Evolutionary conservation across 2,329 filamentous ascomycete species (phyloP), one percentile per base, ranked within the genome.

Genomic region (Neofusicoccum parvum): DNA sequence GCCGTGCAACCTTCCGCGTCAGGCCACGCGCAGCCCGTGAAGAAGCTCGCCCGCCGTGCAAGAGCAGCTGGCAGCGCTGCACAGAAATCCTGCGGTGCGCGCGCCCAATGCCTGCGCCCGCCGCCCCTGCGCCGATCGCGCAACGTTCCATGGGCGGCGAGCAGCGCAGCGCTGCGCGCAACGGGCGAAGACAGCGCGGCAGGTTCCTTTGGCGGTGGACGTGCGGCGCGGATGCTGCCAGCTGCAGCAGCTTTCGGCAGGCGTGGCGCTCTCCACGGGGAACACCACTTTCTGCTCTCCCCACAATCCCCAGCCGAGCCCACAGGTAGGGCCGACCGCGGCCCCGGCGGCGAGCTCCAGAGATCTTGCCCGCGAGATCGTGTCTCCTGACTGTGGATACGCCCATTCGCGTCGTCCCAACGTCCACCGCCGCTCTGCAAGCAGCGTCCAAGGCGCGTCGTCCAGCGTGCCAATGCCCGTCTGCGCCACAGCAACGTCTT

Each of bases 1-100:
- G 48, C 39, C 62, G 62, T 64, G 32, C 62, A n/a, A 64, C 62
- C 49, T 64, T 64, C 62, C 62, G 49, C 51, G 39, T 56, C 62
- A 56, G 50, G 62, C 51, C 49, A 64, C 20, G 36, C 50, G 62
- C 56, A 48, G 32, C 20, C 20, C 14, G 37, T 46, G 54, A 46
- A 46, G 54, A 58, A 20, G 20, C 39, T 27, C n/a, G 39, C 54
- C 23, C 14, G 54, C 54, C 46, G 54, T 48, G 54, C 43, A 6
- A 11, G 10, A 11, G 14, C 4, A 7, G 14, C 20, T 20, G 20
- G 20, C 20, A 2, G 20, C 14, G 41, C 41, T 17, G 41, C 56
- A 17, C 14, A 15, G 20, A 39, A 34, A 58, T 60, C 56, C 56
- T 23, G 37, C 41, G 36, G 27, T 2, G 20, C 12, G 23, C 7